These are phyloP conservation scores for Acanthamoeba comandoni DNA, from an alignment of 208 protist genomes.

Conservation along the genomic window DNA sequence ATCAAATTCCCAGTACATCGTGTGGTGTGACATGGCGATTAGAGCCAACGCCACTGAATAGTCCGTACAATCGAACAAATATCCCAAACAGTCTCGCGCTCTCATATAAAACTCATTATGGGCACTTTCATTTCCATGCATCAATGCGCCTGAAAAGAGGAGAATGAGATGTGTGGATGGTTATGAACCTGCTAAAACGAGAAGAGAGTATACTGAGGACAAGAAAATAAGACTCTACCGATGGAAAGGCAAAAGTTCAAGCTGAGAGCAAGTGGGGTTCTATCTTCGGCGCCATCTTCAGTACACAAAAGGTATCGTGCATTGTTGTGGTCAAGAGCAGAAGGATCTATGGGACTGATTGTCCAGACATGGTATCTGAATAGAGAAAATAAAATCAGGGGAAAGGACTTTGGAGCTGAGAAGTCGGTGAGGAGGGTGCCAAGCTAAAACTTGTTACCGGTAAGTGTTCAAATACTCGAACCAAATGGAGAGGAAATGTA, in stretches of 20 bases:
- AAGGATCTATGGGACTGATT: conserved; percentile 29
- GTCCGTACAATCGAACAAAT: conserved; percentile 34
- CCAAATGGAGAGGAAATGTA: conserved; percentile 28
- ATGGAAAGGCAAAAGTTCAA: conserved; percentile 50
- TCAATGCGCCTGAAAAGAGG: neutral
- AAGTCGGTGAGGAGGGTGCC: no score
- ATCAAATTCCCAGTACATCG: conserved; percentile 59
- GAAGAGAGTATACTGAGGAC: neutral
- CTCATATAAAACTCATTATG: conserved; percentile 53
- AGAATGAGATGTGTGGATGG: neutral
- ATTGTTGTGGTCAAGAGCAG: conserved; percentile 59
- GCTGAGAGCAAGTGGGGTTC: conserved; percentile 20
- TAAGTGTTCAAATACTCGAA: conserved; percentile 57
- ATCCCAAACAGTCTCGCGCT: conserved; percentile 17
- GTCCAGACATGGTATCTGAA: conserved; percentile 45
- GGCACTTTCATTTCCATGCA: conserved; percentile 23
- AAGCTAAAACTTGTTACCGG: no score
- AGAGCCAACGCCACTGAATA: conserved; percentile 63
- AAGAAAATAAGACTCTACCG: neutral
- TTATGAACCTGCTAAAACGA: neutral
- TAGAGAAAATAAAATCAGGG: neutral
- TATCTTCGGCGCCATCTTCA: conserved; percentile 37
- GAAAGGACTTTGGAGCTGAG: neutral
- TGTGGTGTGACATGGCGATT: conserved; percentile 67
- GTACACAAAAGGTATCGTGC: conserved; percentile 31